A percentile compares a stretch with the other conserved stretches of the same genome.
Evolutionary conservation across 768 basidiomycete genomes (phyloP).

Genomic region (Tricholoma bakamatsutake): DNA sequence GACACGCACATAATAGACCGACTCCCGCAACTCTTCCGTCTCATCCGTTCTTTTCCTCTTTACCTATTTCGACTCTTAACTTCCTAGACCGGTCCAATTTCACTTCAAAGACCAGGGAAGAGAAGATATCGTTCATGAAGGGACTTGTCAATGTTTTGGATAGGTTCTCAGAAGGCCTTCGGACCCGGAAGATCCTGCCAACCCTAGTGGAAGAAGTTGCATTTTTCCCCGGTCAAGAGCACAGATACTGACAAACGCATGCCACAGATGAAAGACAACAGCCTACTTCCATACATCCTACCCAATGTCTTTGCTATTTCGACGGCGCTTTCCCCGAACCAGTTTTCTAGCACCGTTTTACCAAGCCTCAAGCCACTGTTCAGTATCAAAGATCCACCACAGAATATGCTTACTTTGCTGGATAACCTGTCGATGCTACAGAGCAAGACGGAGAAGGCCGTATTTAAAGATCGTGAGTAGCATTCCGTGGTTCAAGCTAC

Average conservation of each 20-base stretch:
- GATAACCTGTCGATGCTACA: constrained; percentile 87
- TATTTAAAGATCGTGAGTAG: constrained; percentile 83
- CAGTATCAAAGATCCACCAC: constrained; percentile 87
- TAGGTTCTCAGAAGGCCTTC: constrained; percentile 82
- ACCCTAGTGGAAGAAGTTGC: constrained; percentile 87
- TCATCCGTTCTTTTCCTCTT: constrained; percentile 89
- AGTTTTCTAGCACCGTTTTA: constrained; percentile 78
- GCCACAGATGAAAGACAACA: constrained; percentile 84
- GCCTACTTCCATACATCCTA: constrained; percentile 89
- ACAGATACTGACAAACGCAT: constrained; percentile 1
- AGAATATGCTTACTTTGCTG: constrained; percentile 91
- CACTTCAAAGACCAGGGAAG: constrained; percentile 88
- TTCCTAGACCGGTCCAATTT: constrained; percentile 96
- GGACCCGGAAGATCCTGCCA: constrained; percentile 85
- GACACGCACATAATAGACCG: constrained; percentile 66
- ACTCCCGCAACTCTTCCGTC: constrained; percentile 76
- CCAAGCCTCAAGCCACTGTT: constrained; percentile 91
- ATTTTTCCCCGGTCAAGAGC: background rate
- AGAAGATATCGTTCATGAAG: constrained; percentile 95
- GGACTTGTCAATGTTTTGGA: constrained; percentile 77
- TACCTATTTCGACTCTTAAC: constrained; percentile 93
- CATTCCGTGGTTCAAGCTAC: background rate
- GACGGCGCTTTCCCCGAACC: constrained; percentile 62
- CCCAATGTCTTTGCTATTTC: constrained; percentile 95
- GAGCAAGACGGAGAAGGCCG: constrained; percentile 78